Conservation (phyloP, 768 basidiomycete genomes). For the Brasilioporus rufonigricans region DNA sequence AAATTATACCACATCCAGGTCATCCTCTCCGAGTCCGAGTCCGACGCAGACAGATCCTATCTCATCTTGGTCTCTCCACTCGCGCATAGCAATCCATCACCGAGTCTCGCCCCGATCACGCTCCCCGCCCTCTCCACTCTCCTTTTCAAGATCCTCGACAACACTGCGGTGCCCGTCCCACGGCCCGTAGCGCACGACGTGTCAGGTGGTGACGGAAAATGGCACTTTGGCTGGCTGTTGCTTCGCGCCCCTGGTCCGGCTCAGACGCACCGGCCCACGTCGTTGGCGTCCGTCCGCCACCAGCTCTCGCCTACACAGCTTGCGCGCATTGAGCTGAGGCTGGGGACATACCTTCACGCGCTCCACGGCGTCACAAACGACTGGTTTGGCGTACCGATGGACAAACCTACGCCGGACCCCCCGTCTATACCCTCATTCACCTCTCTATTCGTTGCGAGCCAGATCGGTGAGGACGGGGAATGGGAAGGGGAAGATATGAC, state of each 20-base stretch:
- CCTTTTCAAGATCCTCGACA: slow-evolving; percentile 39
- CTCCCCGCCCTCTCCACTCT: slow-evolving; percentile 37
- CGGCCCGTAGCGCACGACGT: slow-evolving; percentile 46
- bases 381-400: slow-evolving; percentile 62
- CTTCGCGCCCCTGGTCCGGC: slow-evolving; percentile 37
- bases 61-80: slow-evolving; percentile 25
- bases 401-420: slow-evolving; percentile 27
- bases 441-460: slow-evolving; percentile 1
- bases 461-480: slow-evolving; percentile 4
- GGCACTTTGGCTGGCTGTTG: slow-evolving; percentile 24
- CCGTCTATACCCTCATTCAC: slow-evolving; percentile 25
- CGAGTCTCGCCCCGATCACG: slow-evolving; percentile 21
- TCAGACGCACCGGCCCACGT: slow-evolving; percentile 29
- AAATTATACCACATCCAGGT: slow-evolving; percentile 34
- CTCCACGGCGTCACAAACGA: slow-evolving; percentile 76
- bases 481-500: slow-evolving; percentile 24
- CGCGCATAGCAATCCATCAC: slow-evolving; percentile 1
- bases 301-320: slow-evolving; percentile 37
- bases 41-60: slow-evolving; percentile 24
- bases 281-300: slow-evolving; percentile 39
- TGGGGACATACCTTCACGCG: slow-evolving; percentile 59
- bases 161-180: slow-evolving; percentile 51
- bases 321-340: slow-evolving; percentile 52
- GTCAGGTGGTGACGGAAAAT: slow-evolving; percentile 26
- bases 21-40: slow-evolving; percentile 17